Evolutionary conservation across 2,329 filamentous ascomycete species (phyloP).

Genomic region (Pleoardoris graminearum): DNA sequence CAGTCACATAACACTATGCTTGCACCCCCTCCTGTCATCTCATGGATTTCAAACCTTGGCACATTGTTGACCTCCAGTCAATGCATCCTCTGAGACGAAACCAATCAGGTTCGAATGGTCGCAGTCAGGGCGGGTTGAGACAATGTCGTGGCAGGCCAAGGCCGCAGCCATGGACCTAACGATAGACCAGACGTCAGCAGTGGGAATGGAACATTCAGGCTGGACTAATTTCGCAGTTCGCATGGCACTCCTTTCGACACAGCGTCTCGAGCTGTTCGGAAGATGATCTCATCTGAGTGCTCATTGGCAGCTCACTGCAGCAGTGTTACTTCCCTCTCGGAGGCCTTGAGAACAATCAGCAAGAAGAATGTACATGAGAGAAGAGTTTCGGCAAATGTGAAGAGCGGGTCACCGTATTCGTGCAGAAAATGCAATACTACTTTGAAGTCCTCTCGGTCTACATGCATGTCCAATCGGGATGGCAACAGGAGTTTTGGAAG

Average conservation of each 20-base stretch:
- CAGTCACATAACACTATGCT: constrained; percentile 12
- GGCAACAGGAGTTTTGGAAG: constrained; percentile 31
- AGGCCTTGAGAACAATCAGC: constrained; percentile 21
- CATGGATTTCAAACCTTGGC: constrained; percentile 19
- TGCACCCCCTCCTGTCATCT: constrained; percentile 14
- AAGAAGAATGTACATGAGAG: constrained; percentile 13
- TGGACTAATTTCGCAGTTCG: constrained; percentile 14
- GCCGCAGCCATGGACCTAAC: constrained; percentile 24
- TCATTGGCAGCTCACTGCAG: constrained; percentile 18
- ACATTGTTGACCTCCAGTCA: constrained; percentile 17
- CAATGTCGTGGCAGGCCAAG: constrained; percentile 24
- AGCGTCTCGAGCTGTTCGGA: constrained; percentile 23
- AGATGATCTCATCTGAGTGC: constrained; percentile 24
- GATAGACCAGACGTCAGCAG: constrained; percentile 30
- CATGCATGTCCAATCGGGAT: constrained; percentile 21
- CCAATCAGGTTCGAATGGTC: constrained; percentile 11
- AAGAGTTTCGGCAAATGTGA: constrained; percentile 18
- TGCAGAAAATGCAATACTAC: constrained; percentile 27
- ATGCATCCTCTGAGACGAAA: constrained; percentile 29
- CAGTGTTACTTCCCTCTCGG: constrained; percentile 20
- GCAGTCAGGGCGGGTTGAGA: constrained; percentile 14
- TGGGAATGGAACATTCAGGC: background rate
- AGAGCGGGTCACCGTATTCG: constrained; percentile 27
- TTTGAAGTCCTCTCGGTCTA: constrained; percentile 32
- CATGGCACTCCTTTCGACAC: constrained; percentile 25